Conservation (phyloP, 1,139 yeast genomes). For the Suhomyces ambrosiae region DNA sequence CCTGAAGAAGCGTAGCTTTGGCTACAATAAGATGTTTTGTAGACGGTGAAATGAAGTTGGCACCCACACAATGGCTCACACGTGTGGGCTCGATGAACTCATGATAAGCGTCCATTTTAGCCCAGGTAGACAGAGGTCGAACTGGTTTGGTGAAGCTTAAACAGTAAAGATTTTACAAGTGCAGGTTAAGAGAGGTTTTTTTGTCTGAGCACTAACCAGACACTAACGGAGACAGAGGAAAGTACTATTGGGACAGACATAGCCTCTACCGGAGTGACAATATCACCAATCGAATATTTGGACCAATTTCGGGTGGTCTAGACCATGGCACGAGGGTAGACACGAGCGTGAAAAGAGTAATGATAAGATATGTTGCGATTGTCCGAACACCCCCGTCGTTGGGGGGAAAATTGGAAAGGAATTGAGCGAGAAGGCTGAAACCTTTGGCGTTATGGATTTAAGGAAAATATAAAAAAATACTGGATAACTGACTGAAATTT, state of each 20-base stretch:
- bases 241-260: not conserved
- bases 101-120: constrained; percentile 75
- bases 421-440: constrained; percentile 8
- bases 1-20: constrained; percentile 71
- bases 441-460: constrained; percentile 15
- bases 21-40: constrained; percentile 64
- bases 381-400: constrained; percentile 12
- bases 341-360: not conserved
- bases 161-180: constrained; percentile 10
- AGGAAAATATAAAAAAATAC: constrained; percentile 3
- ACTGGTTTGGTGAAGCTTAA: constrained; percentile 1
- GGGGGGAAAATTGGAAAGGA: constrained; percentile 7
- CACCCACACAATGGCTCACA: constrained; percentile 63
- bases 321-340: constrained; percentile 6
- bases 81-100: constrained; percentile 80
- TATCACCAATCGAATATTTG: constrained; percentile 1
- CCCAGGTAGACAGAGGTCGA: not conserved
- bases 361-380: not conserved
- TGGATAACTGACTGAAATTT: no score
- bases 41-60: constrained; percentile 58
- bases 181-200: constrained; percentile 17
- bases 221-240: no score
- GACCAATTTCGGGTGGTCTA: not conserved
- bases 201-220: constrained; percentile 1
- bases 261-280: not conserved